These are phyloP conservation scores for Strobilomyces dryophilus DNA, from an alignment of 768 basidiomycete genomes.

Conservation along the genomic window DNA sequence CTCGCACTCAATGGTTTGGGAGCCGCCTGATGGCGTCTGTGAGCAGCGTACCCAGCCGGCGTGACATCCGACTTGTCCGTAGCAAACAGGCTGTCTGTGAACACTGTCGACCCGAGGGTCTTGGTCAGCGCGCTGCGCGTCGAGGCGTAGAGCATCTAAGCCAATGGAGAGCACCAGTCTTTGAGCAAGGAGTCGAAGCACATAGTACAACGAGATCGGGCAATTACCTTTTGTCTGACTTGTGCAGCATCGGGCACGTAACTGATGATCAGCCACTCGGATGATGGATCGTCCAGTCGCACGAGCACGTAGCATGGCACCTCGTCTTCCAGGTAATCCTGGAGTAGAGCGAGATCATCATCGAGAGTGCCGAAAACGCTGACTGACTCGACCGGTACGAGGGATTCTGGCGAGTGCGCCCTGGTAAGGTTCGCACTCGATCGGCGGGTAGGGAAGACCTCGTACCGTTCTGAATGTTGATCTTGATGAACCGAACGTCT, in stretches of 20 bases:
- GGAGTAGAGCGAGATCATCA: conserved; percentile 58
- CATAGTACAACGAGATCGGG: conserved; percentile 1
- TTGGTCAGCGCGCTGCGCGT: conserved; percentile 66
- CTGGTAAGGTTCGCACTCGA: conserved; percentile 22
- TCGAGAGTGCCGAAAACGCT: conserved; percentile 48
- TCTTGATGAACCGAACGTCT: conserved; percentile 67
- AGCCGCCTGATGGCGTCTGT: conserved; percentile 65
- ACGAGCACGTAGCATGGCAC: conserved; percentile 74
- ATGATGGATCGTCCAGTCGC: conserved; percentile 52
- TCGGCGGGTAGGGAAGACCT: conserved; percentile 14
- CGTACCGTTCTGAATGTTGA: conserved; percentile 72
- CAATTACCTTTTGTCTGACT: conserved; percentile 71
- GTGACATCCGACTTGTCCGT: conserved; percentile 67
- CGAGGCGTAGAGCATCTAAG: conserved; percentile 86
- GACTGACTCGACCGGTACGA: conserved; percentile 56
- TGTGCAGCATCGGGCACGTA: conserved; percentile 83
- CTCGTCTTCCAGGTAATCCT: conserved; percentile 53
- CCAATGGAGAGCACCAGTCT: background rate
- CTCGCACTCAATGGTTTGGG: conserved; percentile 79
- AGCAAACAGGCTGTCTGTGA: conserved; percentile 75
- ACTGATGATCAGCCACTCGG: conserved; percentile 70
- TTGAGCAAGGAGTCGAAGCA: background rate
- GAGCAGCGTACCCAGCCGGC: conserved; percentile 66
- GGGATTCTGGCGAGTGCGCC: conserved; percentile 48
- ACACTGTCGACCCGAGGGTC: conserved; percentile 67